Evolutionary conservation across 495 filamentous ascomycete genomes (phyloP).

Genomic region (Chaetomium tenue): DNA sequence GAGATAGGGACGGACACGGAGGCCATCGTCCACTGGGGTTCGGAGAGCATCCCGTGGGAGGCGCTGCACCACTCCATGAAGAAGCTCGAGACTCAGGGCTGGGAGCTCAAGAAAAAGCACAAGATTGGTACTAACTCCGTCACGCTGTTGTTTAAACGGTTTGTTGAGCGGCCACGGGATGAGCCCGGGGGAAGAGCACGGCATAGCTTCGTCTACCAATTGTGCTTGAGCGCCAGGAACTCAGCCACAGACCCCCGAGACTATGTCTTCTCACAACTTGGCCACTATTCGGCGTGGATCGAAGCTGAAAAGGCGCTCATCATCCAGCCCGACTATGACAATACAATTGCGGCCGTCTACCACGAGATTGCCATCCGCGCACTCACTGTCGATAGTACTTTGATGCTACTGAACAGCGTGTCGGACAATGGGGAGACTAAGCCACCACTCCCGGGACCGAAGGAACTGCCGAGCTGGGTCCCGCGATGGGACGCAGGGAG

Average conservation of each 20-base stretch:
- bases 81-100: conserved; percentile 20
- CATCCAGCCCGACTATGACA: conserved; percentile 23
- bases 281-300: conserved; percentile 18
- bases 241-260: conserved; percentile 17
- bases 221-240: conserved; percentile 19
- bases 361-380: conserved; percentile 24
- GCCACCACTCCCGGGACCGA: conserved; percentile 6
- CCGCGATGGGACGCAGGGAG: conserved; percentile 22
- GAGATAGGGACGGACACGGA: conserved; percentile 20
- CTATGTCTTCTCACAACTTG: conserved; percentile 20
- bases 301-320: conserved; percentile 16
- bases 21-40: conserved; percentile 16
- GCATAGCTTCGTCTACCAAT: conserved; percentile 19
- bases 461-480: conserved; percentile 17
- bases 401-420: conserved; percentile 22
- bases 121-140: conserved; percentile 16
- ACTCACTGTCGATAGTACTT: conserved; percentile 11
- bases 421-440: conserved; percentile 16
- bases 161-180: conserved; percentile 6
- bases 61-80: conserved; percentile 11
- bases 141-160: conserved; percentile 16
- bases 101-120: conserved; percentile 23
- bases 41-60: conserved; percentile 17
- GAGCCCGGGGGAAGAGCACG: conserved; percentile 1
- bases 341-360: conserved; percentile 17